Base-by-base conservation (phyloP, 441 rosid genomes). In the Arabidopsis lyrata region DNA sequence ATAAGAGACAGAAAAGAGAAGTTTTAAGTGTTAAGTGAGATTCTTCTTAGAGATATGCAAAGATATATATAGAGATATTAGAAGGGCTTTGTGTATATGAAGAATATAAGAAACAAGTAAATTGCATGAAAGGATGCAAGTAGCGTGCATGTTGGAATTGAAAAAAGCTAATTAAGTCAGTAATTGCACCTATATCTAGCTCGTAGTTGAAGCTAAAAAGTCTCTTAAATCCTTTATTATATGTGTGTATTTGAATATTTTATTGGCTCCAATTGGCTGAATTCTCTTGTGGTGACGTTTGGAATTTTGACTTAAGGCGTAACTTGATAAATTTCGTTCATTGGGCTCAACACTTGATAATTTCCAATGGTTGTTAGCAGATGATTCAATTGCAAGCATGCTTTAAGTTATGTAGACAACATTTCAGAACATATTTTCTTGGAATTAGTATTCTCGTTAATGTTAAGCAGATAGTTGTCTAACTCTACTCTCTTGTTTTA, bases 121-220 rank as follows among this genome's bases (percentile, higher is more conserved):
- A 12, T 38, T 32, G 52, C 39, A 13, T 71, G 53, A 50, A 41
- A 71, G 27, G 31, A 11, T 50, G n/a, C 6, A 11, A 31, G 10
- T n/a, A 31, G 20, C 63, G 47, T 72, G 47, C 55, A 60, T 70
- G 68, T 60, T 61, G 75, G 69, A 32, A 61, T 0, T 52, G 45
- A 50, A 61, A 48, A 62, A 42, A 18, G 54, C 36, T 31, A 61
- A 24, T 7, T 27, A 53, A 27, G 62, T 52, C 0, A 5, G 52
- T 71, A 18, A 61, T 3, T 39, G 62, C 27, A 62, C 54, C 52
- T 72, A 70, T 16, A 22, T 70, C 27, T 24, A 70, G 32, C 60
- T 36, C 55, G 45, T 29, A 38, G 27, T 15, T 48, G 58, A 48
- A 59, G 36, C 53, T 48, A 70, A 48, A 41, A 59, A 8, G 66